Percentiles rank a stretch among this genome's conserved stretches.
Evolutionary conservation across 2,329 filamentous ascomycete species (phyloP).

Genomic region (Alternaria rosae): DNA sequence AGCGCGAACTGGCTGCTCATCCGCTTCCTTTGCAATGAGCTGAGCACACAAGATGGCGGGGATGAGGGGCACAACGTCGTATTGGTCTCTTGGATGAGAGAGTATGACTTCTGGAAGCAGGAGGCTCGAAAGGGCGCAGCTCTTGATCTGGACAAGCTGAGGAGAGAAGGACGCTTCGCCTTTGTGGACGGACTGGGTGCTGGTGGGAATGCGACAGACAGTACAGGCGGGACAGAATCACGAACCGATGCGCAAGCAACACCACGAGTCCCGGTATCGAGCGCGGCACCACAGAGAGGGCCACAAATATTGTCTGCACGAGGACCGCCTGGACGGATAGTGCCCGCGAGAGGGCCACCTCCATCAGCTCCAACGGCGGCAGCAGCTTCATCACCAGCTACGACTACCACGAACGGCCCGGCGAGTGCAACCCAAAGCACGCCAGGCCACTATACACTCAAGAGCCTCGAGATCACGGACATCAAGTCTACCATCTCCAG

Average conservation of each 20-base stretch:
- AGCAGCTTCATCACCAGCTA: conserved; percentile 3
- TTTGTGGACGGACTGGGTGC: conserved; percentile 79
- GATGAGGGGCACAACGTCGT: conserved; percentile 60
- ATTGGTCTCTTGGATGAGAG: conserved; percentile 82
- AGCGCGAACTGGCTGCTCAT: conserved; percentile 64
- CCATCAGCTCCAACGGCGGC: background rate
- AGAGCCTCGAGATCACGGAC: conserved; percentile 35
- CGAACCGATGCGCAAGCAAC: conserved; percentile 6
- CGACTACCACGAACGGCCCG: background rate
- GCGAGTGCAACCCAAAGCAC: conserved; percentile 2
- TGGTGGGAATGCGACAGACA: conserved; percentile 47
- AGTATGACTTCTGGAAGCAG: conserved; percentile 79
- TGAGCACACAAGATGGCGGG: conserved; percentile 47
- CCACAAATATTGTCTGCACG: conserved; percentile 22
- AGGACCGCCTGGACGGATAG: conserved; percentile 26
- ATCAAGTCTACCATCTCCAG: conserved; percentile 33
- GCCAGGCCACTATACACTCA: conserved; percentile 31
- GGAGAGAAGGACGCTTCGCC: conserved; percentile 66
- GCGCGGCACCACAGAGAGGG: background rate
- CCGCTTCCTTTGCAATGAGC: conserved; percentile 59
- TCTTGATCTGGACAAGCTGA: conserved; percentile 71
- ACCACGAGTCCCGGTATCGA: background rate
- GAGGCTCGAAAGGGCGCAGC: conserved; percentile 74
- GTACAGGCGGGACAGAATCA: background rate
- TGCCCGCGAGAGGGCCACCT: conserved; percentile 25